Percentiles rank a stretch among this genome's conserved stretches.
phyloP scores from a whole-genome alignment of 1,284 basidiomycete genomes.

The Pseudozyma sp. region DNA sequence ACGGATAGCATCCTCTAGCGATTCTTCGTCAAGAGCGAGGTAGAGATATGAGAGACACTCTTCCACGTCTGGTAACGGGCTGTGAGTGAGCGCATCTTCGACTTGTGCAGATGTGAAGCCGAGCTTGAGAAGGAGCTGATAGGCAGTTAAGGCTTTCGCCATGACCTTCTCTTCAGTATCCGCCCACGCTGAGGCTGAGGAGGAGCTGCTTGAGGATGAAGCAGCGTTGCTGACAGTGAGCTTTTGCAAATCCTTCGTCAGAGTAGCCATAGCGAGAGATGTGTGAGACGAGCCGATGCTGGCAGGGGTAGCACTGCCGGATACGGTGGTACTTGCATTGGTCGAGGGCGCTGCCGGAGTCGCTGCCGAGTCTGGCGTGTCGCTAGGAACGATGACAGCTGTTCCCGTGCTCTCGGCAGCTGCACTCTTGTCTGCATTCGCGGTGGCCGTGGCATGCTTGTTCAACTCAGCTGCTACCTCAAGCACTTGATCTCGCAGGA shows the following conservation, averaged over 20 bases:
- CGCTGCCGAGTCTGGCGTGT: constrained; percentile 9
- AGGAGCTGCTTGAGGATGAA: constrained; percentile 14
- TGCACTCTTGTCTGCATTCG: constrained; percentile 10
- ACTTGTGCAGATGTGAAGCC: constrained; percentile 81
- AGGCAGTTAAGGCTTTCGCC: constrained; percentile 80
- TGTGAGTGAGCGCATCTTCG: constrained; percentile 76
- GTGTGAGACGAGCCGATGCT: constrained; percentile 34
- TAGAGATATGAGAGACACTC: constrained; percentile 77
- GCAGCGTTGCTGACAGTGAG: constrained; percentile 21
- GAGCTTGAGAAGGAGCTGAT: constrained; percentile 84
- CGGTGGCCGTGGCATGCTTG: constrained; percentile 70
- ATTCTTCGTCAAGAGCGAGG: constrained; percentile 72
- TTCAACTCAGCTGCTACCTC: constrained; percentile 70
- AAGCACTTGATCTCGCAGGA: constrained; percentile 76
- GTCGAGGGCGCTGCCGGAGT: constrained; percentile 25
- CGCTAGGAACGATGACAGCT: constrained; percentile 1
- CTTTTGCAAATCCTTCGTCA: constrained; percentile 45
- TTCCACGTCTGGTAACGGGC: constrained; percentile 80
- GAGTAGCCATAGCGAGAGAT: constrained; percentile 43
- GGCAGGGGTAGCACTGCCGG: constrained; percentile 42
- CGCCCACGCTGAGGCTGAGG: constrained; percentile 24
- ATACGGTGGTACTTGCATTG: constrained; percentile 21
- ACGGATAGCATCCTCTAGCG: constrained; percentile 74
- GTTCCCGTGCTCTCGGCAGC: constrained; percentile 3
- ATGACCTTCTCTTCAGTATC: constrained; percentile 73